These are phyloP conservation scores for Triticum monococcum DNA, from an alignment of 176 grass and related monocot genomes.

Conservation along the genomic window DNA sequence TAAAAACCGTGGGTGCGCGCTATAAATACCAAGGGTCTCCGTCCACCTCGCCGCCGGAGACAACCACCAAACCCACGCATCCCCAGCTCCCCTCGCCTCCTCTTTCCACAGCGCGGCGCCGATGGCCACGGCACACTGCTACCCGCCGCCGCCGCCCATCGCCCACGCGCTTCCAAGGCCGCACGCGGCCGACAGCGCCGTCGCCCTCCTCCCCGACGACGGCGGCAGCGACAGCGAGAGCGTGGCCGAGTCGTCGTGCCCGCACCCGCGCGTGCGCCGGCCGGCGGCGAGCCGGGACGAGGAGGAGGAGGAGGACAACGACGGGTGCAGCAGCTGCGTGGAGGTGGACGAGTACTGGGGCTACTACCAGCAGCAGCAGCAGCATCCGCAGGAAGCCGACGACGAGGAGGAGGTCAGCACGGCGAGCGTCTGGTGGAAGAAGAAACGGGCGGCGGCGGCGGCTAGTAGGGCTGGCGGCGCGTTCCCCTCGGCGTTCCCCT, in stretches of 20 bases:
- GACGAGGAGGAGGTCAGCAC: neutral
- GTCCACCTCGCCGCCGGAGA: neutral
- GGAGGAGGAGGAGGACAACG: slow-evolving; percentile 12
- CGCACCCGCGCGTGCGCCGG: neutral
- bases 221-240: slow-evolving; percentile 45
- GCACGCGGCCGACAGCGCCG: neutral
- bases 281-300: neutral
- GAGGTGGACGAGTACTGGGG: slow-evolving; percentile 12
- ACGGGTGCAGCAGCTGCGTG: slow-evolving; percentile 53
- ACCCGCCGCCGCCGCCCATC: neutral
- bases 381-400: neutral
- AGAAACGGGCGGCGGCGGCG: neutral
- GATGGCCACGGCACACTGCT: slow-evolving; percentile 38
- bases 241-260: slow-evolving; percentile 54
- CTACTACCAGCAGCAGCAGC: neutral
- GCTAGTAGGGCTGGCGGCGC: neutral
- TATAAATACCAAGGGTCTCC: slow-evolving; percentile 9
- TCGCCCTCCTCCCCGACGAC: neutral
- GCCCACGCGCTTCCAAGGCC: slow-evolving; percentile 4
- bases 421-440: slow-evolving; percentile 30
- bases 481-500: neutral
- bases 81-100: neutral
- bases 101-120: neutral
- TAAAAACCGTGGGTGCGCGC: neutral
- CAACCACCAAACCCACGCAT: neutral